A percentile compares a stretch with the other conserved stretches of the same genome.
Evolutionary conservation across 1,139 yeast species (phyloP).

Genomic region (Blastobotrys capitulatus): DNA sequence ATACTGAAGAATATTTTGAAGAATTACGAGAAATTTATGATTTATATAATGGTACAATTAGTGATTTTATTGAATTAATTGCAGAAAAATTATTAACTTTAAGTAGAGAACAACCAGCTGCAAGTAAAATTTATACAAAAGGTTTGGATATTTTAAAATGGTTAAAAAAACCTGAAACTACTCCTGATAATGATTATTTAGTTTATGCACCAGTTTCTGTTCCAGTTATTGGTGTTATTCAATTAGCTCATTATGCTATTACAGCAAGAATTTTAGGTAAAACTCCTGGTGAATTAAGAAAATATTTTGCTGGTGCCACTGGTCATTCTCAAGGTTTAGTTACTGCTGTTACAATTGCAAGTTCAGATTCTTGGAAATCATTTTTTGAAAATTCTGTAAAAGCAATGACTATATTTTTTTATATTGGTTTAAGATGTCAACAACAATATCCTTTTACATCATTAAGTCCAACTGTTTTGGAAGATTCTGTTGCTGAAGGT

Average conservation of each 20-base stretch:
- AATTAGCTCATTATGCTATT: slow-evolving; percentile 85
- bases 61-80: slow-evolving; percentile 64
- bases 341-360: slow-evolving; percentile 86
- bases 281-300: slow-evolving; percentile 84
- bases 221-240: slow-evolving; percentile 93
- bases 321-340: slow-evolving; percentile 99
- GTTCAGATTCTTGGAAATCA: slow-evolving; percentile 80
- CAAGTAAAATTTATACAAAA: slow-evolving; percentile 86
- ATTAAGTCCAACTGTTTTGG: slow-evolving; percentile 87
- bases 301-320: slow-evolving; percentile 73
- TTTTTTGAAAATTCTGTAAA: slow-evolving; percentile 67
- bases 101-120: slow-evolving; percentile 67
- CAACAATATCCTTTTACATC: slow-evolving; percentile 90
- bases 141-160: slow-evolving; percentile 86
- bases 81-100: slow-evolving; percentile 64
- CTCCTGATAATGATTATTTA: slow-evolving; percentile 87
- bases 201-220: slow-evolving; percentile 91
- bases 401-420: slow-evolving; percentile 80
- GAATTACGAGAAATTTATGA: slow-evolving; percentile 84
- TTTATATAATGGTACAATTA: slow-evolving; percentile 67
- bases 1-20: slow-evolving; percentile 94
- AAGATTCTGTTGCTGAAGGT: slow-evolving; percentile 87
- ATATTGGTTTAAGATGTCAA: slow-evolving; percentile 89
- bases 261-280: slow-evolving; percentile 81
- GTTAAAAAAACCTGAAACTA: slow-evolving; percentile 77